Evolutionary conservation across 257 asterid species (phyloP).

Genomic region (Penstemon eatonii): DNA sequence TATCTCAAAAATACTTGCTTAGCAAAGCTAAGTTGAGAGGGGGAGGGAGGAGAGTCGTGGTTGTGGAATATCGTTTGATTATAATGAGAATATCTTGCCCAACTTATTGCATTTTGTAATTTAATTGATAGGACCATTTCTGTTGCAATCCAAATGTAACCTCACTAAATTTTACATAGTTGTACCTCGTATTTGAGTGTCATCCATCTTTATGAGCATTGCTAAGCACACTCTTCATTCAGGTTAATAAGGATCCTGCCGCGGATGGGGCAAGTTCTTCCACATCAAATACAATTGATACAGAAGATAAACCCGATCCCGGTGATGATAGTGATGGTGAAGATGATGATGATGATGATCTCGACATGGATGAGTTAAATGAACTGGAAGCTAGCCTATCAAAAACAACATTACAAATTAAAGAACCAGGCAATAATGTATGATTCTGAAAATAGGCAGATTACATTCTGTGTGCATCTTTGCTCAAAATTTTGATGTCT

Average conservation of each 20-base stretch:
- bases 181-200: neutral
- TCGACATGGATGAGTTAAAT: conserved; percentile 79
- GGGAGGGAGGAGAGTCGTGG: too few relatives aligned
- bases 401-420: conserved; percentile 66
- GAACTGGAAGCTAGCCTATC: conserved; percentile 91
- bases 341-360: conserved; percentile 71
- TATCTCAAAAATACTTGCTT: too few relatives aligned
- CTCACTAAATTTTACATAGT: too few relatives aligned
- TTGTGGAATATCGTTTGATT: too few relatives aligned
- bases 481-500: conserved; percentile 20
- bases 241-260: conserved; percentile 56
- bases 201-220: conserved; percentile 15
- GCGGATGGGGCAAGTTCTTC: conserved; percentile 67
- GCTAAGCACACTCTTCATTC: conserved; percentile 6
- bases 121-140: too few relatives aligned
- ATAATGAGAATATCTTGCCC: too few relatives aligned
- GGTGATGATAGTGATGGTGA: conserved; percentile 33
- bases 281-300: conserved; percentile 42
- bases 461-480: conserved; percentile 30
- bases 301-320: conserved; percentile 30
- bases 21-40: too few relatives aligned
- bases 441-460: conserved; percentile 25
- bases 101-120: too few relatives aligned
- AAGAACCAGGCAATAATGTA: conserved; percentile 36
- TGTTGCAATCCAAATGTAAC: too few relatives aligned